Evolutionary conservation across 2,329 filamentous ascomycete genomes (phyloP).

Genomic region (Thielaviopsis musarum): DNA sequence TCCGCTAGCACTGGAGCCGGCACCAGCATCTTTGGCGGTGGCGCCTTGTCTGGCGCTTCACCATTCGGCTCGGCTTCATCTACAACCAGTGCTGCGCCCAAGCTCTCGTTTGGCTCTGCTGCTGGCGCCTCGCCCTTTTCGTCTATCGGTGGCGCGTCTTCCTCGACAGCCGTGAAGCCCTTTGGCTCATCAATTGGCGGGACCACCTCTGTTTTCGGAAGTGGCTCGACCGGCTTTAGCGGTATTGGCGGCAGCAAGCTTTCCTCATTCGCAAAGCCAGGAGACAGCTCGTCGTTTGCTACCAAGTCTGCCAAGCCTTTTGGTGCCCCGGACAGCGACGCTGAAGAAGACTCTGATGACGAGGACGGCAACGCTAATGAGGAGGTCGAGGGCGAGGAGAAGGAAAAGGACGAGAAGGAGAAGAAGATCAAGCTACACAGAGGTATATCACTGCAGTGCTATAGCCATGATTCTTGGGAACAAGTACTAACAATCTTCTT

Average conservation of each 20-base stretch:
- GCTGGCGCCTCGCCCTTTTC: conserved; percentile 31
- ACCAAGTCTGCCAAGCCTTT: conserved; percentile 53
- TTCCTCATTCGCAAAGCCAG: conserved; percentile 43
- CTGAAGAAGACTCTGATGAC: conserved; percentile 29
- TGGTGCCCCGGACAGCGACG: conserved; percentile 55
- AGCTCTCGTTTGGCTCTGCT: conserved; percentile 31
- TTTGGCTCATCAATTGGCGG: conserved; percentile 31
- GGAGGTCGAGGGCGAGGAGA: conserved; percentile 33
- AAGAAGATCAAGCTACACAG: conserved; percentile 52
- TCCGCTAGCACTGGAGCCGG: conserved; percentile 22
- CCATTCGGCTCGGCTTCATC: conserved; percentile 17
- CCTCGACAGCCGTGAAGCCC: conserved; percentile 20
- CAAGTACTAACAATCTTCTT: conserved; percentile 3
- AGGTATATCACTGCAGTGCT: conserved; percentile 31
- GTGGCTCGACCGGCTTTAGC: conserved; percentile 40
- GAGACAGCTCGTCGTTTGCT: conserved; percentile 25
- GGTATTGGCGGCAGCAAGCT: conserved; percentile 31
- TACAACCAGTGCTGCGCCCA: conserved; percentile 21
- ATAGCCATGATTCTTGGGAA: background rate
- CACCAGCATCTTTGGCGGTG: conserved; percentile 17
- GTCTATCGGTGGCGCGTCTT: conserved; percentile 17
- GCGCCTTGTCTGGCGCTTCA: conserved; percentile 13
- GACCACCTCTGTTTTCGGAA: conserved; percentile 25
- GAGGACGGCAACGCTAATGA: conserved; percentile 26
- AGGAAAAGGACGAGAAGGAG: conserved; percentile 40